Conservation (phyloP, 1,139 yeast genomes). For the Blastobotrys indianensis region DNA sequence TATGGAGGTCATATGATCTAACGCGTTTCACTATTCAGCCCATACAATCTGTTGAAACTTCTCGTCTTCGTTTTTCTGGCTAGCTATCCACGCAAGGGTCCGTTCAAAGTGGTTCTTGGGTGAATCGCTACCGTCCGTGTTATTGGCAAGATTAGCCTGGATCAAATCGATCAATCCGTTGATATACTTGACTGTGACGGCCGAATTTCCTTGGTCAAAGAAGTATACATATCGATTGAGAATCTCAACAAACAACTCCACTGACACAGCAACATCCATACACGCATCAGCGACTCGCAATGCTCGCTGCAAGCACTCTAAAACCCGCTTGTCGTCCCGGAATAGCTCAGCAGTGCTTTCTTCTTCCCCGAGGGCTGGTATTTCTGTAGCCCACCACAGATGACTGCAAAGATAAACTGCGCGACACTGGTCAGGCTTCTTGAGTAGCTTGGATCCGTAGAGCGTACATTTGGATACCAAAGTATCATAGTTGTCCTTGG, state of each 20-base stretch:
- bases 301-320: conserved; percentile 69
- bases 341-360: conserved; percentile 37
- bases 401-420: conserved; percentile 85
- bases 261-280: conserved; percentile 73
- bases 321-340: conserved; percentile 54
- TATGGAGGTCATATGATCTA: not conserved
- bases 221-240: conserved; percentile 79
- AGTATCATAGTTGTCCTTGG: conserved; percentile 61
- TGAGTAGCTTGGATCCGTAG: conserved; percentile 80
- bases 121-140: conserved; percentile 34
- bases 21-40: conserved; percentile 14
- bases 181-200: conserved; percentile 66
- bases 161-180: conserved; percentile 84
- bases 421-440: conserved; percentile 92
- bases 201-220: conserved; percentile 73
- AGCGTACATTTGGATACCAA: conserved; percentile 80
- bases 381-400: conserved; percentile 85
- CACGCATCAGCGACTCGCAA: conserved; percentile 88
- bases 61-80: conserved; percentile 60
- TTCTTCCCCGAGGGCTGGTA: conserved; percentile 44
- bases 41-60: conserved; percentile 50
- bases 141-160: conserved; percentile 57
- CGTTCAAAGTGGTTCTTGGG: conserved; percentile 55
- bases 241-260: conserved; percentile 83
- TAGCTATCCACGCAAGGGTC: conserved; percentile 58